Evolutionary conservation across 2,329 filamentous ascomycete genomes (phyloP).

Genomic region (Elsinoe arachidis): DNA sequence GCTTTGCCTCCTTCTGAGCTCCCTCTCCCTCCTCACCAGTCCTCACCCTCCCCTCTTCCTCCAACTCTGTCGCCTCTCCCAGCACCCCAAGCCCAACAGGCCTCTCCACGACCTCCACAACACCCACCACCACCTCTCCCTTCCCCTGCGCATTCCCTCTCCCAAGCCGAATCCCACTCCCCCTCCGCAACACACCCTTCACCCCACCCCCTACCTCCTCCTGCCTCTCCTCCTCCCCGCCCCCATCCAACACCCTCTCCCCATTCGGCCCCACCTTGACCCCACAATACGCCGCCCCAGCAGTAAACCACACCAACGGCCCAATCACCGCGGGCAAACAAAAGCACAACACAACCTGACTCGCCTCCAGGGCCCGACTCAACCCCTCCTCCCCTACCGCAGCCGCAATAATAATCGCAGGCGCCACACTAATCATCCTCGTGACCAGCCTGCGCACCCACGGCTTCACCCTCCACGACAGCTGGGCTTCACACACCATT

Average conservation of each 20-base stretch:
- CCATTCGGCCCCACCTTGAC: conserved; percentile 64
- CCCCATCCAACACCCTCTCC: conserved; percentile 35
- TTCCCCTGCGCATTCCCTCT: not conserved
- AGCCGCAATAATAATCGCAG: conserved; percentile 73
- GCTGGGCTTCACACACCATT: conserved; percentile 77
- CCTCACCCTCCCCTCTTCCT: not conserved
- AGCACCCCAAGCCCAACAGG: not conserved
- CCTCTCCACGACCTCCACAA: not conserved
- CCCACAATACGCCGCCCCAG: conserved; percentile 53
- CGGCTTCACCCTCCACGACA: conserved; percentile 64
- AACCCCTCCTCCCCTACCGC: conserved; percentile 65
- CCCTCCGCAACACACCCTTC: not conserved
- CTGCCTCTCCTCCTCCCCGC: not conserved
- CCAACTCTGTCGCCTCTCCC: not conserved
- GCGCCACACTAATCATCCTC: conserved; percentile 69
- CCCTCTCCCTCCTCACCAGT: not conserved
- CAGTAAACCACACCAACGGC: conserved; percentile 79
- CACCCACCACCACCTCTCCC: not conserved
- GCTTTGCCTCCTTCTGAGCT: not conserved
- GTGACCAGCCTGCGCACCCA: conserved; percentile 75
- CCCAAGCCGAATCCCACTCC: not conserved
- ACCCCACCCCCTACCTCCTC: conserved; percentile 26
- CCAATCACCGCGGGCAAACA: conserved; percentile 73
- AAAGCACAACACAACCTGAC: conserved; percentile 69
- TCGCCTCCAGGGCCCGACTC: conserved; percentile 61